Conservation (phyloP, 164 flowering plant species). For the Aristolochia fimbriata region DNA sequence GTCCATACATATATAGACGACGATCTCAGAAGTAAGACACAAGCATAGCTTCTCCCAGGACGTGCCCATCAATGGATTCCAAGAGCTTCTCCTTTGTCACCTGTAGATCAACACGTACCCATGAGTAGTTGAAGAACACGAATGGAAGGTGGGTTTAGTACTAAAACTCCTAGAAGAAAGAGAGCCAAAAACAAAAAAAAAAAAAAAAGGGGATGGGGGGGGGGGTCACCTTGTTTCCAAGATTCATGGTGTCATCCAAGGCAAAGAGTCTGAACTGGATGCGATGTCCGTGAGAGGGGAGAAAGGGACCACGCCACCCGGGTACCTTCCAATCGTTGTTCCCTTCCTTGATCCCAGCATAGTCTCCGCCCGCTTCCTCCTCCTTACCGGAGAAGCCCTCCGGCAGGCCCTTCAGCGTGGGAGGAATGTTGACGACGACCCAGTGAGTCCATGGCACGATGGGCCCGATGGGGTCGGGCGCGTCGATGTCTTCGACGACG, state of each 20-base stretch:
- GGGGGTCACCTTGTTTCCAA: constrained; percentile 67
- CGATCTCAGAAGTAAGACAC: constrained; percentile 27
- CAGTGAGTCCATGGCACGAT: constrained; percentile 64
- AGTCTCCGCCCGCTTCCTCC: constrained; percentile 46
- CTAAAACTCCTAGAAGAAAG: background rate
- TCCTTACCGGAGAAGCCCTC: constrained; percentile 72
- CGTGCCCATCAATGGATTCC: constrained; percentile 62
- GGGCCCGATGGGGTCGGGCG: constrained; percentile 50
- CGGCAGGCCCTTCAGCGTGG: constrained; percentile 57
- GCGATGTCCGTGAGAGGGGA: constrained; percentile 51
- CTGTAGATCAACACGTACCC: constrained; percentile 16
- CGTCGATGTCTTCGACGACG: constrained; percentile 69
- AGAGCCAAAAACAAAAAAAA: background rate
- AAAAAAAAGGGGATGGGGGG: too few species aligned
- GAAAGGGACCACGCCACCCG: constrained; percentile 63
- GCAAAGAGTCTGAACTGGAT: constrained; percentile 71
- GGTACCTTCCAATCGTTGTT: constrained; percentile 57
- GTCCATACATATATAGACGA: background rate
- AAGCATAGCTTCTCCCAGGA: constrained; percentile 55
- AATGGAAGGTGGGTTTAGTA: background rate
- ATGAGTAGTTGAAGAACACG: background rate
- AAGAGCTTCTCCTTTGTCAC: constrained; percentile 71
- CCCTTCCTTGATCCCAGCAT: constrained; percentile 56
- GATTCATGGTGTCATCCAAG: constrained; percentile 45
- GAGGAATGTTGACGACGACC: constrained; percentile 72